Base-by-base conservation (phyloP, 164 flowering plant genomes). In the Magnolia sinica region DNA sequence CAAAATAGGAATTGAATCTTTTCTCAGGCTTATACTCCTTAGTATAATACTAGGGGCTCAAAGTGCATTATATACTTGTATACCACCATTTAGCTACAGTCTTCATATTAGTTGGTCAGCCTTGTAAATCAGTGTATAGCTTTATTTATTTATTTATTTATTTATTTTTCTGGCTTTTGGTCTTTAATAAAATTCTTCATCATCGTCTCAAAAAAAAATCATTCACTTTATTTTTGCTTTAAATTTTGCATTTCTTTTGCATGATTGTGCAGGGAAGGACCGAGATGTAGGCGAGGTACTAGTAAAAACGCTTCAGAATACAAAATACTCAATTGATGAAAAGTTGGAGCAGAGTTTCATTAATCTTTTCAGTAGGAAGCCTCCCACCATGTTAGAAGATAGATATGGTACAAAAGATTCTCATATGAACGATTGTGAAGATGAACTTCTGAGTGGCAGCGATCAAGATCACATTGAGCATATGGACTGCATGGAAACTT, bases 291-390 rank as follows among this genome's bases (percentile, higher is more conserved):
- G 99, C 50, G 98, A 82, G 80, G 87, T 24, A 45, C 73, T 96
- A 86, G 98, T 96, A 49, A 92, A 88, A 81, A 86, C 89, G 11
- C 89, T 96, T 49, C 99, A 96, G 82, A 90, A 90, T 52, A 88
- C 91, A 7, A 88, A 91, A 74, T 91, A 91, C 77, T 88, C 97
- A n/a, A 75, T 92, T 81, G 92, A 93, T 83, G 99, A 96, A 78
- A 93, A 90, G 82, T 76, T 94, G 78, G 90, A 88, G 23, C 79
- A 94, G 58, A 89, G 94, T 81, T 87, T 81, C 80, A 90, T 96
- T 69, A 76, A 72, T 23, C 81, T 91, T 73, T 92, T 92, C 61
- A 73, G 92, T 70, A 81, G 82, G 73, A 87, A 80, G 73, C 85
- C 84, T 78, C 80, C 80, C 74, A 73, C 14, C 18, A 81, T 82